Evolutionary conservation across 371 early-diverging fungal species (phyloP).

Genomic region (Mucor circinelloides): DNA sequence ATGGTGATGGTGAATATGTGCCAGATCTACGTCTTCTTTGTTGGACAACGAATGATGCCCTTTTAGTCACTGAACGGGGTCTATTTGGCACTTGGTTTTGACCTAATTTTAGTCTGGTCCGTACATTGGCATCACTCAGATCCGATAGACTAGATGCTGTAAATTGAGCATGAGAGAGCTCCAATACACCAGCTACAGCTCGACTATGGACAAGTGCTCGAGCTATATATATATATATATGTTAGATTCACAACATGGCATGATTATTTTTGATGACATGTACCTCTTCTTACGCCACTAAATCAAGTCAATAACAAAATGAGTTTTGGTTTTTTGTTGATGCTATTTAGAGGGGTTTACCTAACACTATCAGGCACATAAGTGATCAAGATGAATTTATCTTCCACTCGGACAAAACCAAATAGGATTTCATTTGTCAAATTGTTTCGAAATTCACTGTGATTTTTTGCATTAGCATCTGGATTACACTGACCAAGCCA

Average conservation of each 20-base stretch:
- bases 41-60: slow-evolving; percentile 9
- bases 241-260: not conserved
- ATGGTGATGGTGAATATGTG: slow-evolving; percentile 33
- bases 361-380: slow-evolving; percentile 73
- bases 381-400: slow-evolving; percentile 62
- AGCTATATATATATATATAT: slow-evolving; percentile 35
- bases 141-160: slow-evolving; percentile 50
- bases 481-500: not conserved
- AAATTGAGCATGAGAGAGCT: slow-evolving; percentile 56
- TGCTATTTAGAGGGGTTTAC: slow-evolving; percentile 32
- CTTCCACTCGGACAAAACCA: slow-evolving; percentile 66
- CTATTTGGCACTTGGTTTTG: slow-evolving; percentile 43
- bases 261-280: not conserved
- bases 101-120: slow-evolving; percentile 41
- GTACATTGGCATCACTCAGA: slow-evolving; percentile 41
- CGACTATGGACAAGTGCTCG: slow-evolving; percentile 75
- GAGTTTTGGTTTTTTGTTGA: not conserved
- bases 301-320: slow-evolving; percentile 6
- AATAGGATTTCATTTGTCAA: slow-evolving; percentile 68
- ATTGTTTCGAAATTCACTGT: slow-evolving; percentile 59
- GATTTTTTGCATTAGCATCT: not conserved
- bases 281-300: slow-evolving; percentile 70
- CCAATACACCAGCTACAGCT: slow-evolving; percentile 60
- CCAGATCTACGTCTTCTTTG: slow-evolving; percentile 33
- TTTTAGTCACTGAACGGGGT: slow-evolving; percentile 38